Conservation (phyloP, 2,329 filamentous ascomycete species). For the Pezicula neosporulosa region DNA sequence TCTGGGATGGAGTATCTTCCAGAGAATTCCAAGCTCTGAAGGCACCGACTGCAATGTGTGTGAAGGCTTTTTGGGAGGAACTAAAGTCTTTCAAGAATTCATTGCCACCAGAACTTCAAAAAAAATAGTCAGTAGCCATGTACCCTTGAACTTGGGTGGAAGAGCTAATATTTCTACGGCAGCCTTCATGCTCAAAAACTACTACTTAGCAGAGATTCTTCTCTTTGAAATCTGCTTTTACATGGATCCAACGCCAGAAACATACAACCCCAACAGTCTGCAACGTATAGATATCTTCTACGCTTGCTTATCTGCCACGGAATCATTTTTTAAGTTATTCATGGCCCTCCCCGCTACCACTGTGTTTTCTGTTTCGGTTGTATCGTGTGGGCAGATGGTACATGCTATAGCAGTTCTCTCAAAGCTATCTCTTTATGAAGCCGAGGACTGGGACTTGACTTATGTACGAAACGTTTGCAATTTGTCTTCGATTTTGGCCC, state of each 20-base stretch:
- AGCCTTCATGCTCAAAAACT: slow-evolving; percentile 4
- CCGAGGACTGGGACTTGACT: slow-evolving; percentile 9
- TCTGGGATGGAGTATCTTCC: background rate
- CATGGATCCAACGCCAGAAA: slow-evolving; percentile 3
- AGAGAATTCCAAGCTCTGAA: background rate
- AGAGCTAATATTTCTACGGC: background rate
- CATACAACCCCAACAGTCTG: background rate
- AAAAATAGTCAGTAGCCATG: background rate
- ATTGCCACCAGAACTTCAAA: background rate
- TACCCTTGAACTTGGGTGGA: background rate
- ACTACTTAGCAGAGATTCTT: slow-evolving; percentile 3
- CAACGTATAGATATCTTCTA: slow-evolving; percentile 3
- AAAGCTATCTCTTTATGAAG: slow-evolving; percentile 6
- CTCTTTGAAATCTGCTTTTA: slow-evolving; percentile 7
- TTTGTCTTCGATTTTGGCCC: background rate
- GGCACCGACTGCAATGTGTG: background rate
- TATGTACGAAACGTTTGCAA: background rate
- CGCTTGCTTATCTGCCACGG: background rate
- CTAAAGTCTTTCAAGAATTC: background rate
- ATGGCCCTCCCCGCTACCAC: background rate
- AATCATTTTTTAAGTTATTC: background rate
- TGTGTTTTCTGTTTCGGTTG: background rate
- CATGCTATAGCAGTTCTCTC: slow-evolving; percentile 7
- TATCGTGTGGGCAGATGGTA: slow-evolving; percentile 2
- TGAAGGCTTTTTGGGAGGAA: background rate